Conservation (phyloP, 306 rosid genomes). For the Hippophae gyantsensis region DNA sequence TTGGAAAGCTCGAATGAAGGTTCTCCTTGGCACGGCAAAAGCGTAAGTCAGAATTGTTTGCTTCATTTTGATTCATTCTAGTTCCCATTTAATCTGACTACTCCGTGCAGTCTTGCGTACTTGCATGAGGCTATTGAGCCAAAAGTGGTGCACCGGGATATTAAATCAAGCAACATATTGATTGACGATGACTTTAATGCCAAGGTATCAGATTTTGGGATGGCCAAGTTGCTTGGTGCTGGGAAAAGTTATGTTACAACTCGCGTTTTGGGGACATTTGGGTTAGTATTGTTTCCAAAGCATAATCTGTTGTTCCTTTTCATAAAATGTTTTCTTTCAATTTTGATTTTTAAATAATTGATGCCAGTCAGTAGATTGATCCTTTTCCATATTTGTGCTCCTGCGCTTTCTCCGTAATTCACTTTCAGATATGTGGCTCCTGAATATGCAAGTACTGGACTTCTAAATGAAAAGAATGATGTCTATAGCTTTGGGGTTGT, state of each 20-base stretch:
- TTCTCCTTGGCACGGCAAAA: slow-evolving; percentile 91
- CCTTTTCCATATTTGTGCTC: slow-evolving; percentile 1
- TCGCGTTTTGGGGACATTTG: slow-evolving; percentile 95
- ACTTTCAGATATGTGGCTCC: slow-evolving; percentile 75
- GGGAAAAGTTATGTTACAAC: slow-evolving; percentile 89
- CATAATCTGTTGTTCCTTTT: slow-evolving; percentile 2
- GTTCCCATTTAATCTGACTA: slow-evolving; percentile 19
- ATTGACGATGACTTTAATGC: slow-evolving; percentile 83
- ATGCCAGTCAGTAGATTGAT: neutral
- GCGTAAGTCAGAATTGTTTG: slow-evolving; percentile 50
- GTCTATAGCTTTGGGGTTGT: slow-evolving; percentile 89
- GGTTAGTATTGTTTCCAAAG: slow-evolving; percentile 38
- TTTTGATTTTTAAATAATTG: too few species aligned
- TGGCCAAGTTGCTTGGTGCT: slow-evolving; percentile 85
- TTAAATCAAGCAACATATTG: slow-evolving; percentile 89
- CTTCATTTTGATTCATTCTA: slow-evolving; percentile 9
- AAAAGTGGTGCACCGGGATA: slow-evolving; percentile 84
- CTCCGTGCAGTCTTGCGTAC: slow-evolving; percentile 67
- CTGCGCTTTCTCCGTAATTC: neutral
- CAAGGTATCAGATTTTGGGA: slow-evolving; percentile 92
- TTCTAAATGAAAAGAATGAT: slow-evolving; percentile 83
- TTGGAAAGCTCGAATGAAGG: slow-evolving; percentile 90
- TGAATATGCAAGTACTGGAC: slow-evolving; percentile 88
- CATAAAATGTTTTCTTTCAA: neutral
- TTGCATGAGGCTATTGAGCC: slow-evolving; percentile 95